phyloP scores from a whole-genome alignment of 441 rosid species.

The Pelargonium fulgidum region DNA sequence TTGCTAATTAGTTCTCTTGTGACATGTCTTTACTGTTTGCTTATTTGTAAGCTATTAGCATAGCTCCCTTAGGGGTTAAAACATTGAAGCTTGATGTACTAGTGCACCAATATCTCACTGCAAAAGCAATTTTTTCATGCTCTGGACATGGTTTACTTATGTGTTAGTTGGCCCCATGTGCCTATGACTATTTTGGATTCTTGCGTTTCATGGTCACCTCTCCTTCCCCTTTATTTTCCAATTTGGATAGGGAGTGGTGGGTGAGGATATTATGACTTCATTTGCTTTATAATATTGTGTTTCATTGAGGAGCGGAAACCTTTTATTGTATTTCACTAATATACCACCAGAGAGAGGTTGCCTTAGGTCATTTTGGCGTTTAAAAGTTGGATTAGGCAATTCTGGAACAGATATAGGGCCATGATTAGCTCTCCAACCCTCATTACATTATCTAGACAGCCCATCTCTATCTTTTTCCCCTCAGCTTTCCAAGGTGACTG shows the following conservation, averaged over 20 bases:
- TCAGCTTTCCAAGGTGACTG: background rate
- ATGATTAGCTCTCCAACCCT: background rate
- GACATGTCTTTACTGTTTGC: background rate
- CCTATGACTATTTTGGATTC: background rate
- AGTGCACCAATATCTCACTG: background rate
- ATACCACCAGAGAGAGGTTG: background rate
- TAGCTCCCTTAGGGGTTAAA: constrained; percentile 47
- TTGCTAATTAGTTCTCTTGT: background rate
- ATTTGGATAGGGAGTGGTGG: background rate
- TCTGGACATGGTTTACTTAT: background rate
- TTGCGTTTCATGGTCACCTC: background rate
- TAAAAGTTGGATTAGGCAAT: background rate
- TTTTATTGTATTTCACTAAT: background rate
- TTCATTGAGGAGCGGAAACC: background rate
- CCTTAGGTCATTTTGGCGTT: background rate
- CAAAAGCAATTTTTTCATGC: background rate
- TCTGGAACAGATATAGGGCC: background rate
- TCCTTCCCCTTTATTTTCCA: constrained; percentile 3
- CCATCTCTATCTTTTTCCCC: background rate
- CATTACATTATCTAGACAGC: background rate
- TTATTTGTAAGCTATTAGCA: no score
- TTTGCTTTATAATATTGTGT: background rate
- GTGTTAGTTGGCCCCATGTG: background rate
- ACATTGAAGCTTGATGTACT: background rate
- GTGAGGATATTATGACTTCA: background rate